Evolutionary conservation across 2,329 filamentous ascomycete species (phyloP).

Genomic region (Lecanosticta acicola): DNA sequence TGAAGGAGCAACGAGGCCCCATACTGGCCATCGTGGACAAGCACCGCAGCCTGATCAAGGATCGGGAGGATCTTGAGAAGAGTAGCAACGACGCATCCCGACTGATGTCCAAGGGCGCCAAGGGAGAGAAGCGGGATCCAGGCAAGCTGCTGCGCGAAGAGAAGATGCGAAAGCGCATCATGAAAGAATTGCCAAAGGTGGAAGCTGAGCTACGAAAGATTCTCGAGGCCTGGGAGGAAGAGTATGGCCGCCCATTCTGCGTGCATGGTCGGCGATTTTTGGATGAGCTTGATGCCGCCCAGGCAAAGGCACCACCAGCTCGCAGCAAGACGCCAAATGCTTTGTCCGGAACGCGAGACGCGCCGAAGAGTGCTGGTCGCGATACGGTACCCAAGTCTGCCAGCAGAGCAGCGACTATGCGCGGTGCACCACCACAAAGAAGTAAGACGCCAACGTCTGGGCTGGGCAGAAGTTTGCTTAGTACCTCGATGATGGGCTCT

Average conservation of each 20-base stretch:
- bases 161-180: conserved; percentile 96
- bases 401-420: conserved; percentile 37
- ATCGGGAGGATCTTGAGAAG: conserved; percentile 78
- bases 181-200: conserved; percentile 92
- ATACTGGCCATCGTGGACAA: conserved; percentile 76
- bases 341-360: conserved; percentile 23
- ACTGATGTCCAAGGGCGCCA: conserved; percentile 82
- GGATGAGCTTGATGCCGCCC: conserved; percentile 67
- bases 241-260: conserved; percentile 87
- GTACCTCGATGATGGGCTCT: conserved; percentile 29
- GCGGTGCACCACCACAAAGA: conserved; percentile 37
- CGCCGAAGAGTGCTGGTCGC: conserved; percentile 27
- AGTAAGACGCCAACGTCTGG: conserved; percentile 42
- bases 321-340: conserved; percentile 60
- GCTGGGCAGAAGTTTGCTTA: conserved; percentile 29
- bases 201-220: conserved; percentile 73
- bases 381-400: conserved; percentile 15
- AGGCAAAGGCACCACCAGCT: conserved; percentile 52
- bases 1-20: conserved; percentile 82
- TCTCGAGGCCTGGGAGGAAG: conserved; percentile 86
- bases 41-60: conserved; percentile 74
- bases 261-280: conserved; percentile 90
- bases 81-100: conserved; percentile 94
- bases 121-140: conserved; percentile 90
- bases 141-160: conserved; percentile 91